These are phyloP conservation scores for Stramenopiles sp. DNA, from an alignment of 352 stramenopile species.

Conservation along the genomic window DNA sequence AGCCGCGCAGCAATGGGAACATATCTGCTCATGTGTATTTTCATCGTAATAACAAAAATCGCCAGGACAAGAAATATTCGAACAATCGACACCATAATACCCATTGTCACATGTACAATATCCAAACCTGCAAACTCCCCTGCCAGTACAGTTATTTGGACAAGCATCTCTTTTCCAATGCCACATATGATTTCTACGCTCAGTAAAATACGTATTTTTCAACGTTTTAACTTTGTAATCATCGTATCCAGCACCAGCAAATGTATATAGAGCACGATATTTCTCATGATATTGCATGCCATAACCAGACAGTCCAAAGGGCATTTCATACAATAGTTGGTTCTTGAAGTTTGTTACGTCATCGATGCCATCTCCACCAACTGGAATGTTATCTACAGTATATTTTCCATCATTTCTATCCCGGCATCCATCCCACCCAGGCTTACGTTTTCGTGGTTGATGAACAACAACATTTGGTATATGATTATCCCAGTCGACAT, in stretches of 20 bases:
- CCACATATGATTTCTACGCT: constrained; percentile 62
- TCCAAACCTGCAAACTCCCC: constrained; percentile 67
- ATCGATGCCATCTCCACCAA: too few relatives aligned
- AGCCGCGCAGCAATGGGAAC: constrained; percentile 74
- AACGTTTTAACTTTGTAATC: constrained; percentile 36
- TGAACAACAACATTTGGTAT: constrained; percentile 41
- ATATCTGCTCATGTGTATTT: constrained; percentile 49
- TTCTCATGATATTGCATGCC: not conserved
- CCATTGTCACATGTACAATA: constrained; percentile 76
- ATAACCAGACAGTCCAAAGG: too few relatives aligned
- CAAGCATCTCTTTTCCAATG: constrained; percentile 65
- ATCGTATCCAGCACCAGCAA: constrained; percentile 27
- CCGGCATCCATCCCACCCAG: constrained; percentile 81
- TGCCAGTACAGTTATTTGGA: constrained; percentile 69
- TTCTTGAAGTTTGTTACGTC: not conserved
- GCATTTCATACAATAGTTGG: not conserved
- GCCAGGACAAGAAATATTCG: constrained; percentile 75
- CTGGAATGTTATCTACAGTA: too few relatives aligned
- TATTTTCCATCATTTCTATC: constrained; percentile 44
- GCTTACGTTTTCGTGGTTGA: constrained; percentile 61
- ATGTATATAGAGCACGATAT: not conserved
- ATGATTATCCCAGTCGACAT: too few relatives aligned
- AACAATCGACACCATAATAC: constrained; percentile 87
- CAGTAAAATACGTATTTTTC: constrained; percentile 30
- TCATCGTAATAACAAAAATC: constrained; percentile 76